Conservation (phyloP, 2,329 filamentous ascomycete species). For the Elsinoe fawcettii region DNA sequence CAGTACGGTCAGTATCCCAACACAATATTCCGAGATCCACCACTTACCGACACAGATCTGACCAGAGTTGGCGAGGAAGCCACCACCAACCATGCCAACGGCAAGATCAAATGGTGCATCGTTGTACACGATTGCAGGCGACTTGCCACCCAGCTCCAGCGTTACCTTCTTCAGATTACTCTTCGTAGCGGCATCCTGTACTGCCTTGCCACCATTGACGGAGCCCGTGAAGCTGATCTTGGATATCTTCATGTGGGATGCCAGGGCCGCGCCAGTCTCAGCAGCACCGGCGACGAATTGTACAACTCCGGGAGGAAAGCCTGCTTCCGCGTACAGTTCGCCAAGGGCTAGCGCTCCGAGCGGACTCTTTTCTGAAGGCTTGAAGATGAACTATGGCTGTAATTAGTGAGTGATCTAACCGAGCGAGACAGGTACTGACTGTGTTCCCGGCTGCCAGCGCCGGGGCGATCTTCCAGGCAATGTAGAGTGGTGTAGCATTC, state of each 20-base stretch:
- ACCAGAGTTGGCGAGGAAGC: slow-evolving; percentile 11
- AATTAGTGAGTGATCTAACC: neutral
- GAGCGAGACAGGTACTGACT: neutral
- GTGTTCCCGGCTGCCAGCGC: slow-evolving; percentile 15
- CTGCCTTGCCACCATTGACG: slow-evolving; percentile 55
- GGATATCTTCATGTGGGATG: slow-evolving; percentile 58
- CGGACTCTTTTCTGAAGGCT: slow-evolving; percentile 50
- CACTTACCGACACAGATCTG: slow-evolving; percentile 15
- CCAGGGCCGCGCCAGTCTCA: slow-evolving; percentile 59
- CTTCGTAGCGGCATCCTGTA: slow-evolving; percentile 15
- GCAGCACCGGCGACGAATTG: slow-evolving; percentile 57
- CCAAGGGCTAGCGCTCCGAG: slow-evolving; percentile 52
- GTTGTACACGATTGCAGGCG: slow-evolving; percentile 30
- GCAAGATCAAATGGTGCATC: slow-evolving; percentile 15
- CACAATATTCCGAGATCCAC: too few relatives aligned
- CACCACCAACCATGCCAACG: neutral
- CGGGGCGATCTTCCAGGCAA: slow-evolving; percentile 14
- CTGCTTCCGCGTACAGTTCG: slow-evolving; percentile 60
- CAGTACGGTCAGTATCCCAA: neutral
- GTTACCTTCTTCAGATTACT: slow-evolving; percentile 52
- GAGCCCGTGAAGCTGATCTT: slow-evolving; percentile 74
- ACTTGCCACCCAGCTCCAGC: slow-evolving; percentile 52
- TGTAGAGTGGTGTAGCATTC: slow-evolving; percentile 25
- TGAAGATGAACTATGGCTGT: slow-evolving; percentile 39
- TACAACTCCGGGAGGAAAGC: slow-evolving; percentile 67